A percentile compares a stretch with the other conserved stretches of the same genome.
phyloP scores from a whole-genome alignment of 2,329 filamentous ascomycete genomes.

The Tolypocladium endophyticum region DNA sequence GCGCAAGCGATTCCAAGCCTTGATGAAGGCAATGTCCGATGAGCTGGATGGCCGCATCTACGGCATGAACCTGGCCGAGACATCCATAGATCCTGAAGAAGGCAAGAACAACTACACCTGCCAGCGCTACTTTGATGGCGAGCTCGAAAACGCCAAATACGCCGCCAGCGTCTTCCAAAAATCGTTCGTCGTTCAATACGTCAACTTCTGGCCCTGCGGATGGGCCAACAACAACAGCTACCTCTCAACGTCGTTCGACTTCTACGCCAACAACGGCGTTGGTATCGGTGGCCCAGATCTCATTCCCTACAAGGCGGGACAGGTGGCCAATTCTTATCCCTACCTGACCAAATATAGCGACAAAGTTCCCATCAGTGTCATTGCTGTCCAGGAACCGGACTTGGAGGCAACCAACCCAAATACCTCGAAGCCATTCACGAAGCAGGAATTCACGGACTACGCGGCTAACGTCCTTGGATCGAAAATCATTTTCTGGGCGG shows the following conservation, averaged over 20 bases:
- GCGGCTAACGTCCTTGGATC: not conserved
- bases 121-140: not conserved
- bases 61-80: constrained; percentile 10
- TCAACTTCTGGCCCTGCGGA: constrained; percentile 12
- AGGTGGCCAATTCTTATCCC: not conserved
- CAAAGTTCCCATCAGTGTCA: not conserved
- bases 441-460: not conserved
- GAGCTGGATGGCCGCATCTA: constrained; percentile 9
- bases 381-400: not conserved
- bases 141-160: not conserved
- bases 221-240: constrained; percentile 5
- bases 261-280: not conserved
- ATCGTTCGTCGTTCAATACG: constrained; percentile 9
- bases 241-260: not conserved
- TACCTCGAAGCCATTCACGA: not conserved
- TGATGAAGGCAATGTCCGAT: constrained; percentile 5
- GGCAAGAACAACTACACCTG: not conserved
- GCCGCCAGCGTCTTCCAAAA: constrained; percentile 6
- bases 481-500: not conserved
- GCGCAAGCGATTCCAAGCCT: constrained; percentile 7
- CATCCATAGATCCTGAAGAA: constrained; percentile 3
- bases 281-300: not conserved
- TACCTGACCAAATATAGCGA: not conserved
- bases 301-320: not conserved
- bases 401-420: not conserved